Percentiles rank a stretch among this genome's conserved stretches.
These are phyloP conservation scores for Chrysoporthe cubensis DNA, from an alignment of 2,329 filamentous ascomycete genomes.

Conservation along the genomic window DNA sequence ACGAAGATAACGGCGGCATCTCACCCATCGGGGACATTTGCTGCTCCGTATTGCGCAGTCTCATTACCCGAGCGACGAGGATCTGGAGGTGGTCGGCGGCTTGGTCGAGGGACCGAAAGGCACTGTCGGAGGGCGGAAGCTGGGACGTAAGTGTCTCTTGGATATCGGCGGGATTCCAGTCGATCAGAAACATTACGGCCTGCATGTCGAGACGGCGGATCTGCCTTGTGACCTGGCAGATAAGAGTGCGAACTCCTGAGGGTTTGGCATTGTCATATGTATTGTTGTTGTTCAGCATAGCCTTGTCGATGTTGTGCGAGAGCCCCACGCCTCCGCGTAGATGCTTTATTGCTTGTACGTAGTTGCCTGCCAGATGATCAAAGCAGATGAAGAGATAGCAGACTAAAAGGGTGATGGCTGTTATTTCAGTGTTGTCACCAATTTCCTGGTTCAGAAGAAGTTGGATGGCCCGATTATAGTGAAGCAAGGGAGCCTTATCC, in stretches of 20 bases:
- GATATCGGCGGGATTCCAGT: not conserved
- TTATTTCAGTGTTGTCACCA: not conserved
- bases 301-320: not conserved
- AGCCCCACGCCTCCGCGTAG: not conserved
- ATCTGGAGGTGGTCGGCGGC: not conserved
- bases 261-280: not conserved
- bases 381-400: slow-evolving; percentile 1
- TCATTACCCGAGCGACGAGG: not conserved
- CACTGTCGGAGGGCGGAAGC: not conserved
- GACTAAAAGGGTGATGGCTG: not conserved
- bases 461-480: not conserved
- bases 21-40: not conserved
- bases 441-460: not conserved
- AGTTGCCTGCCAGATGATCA: not conserved
- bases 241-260: not conserved
- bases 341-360: not conserved
- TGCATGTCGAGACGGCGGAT: not conserved
- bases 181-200: not conserved
- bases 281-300: not conserved
- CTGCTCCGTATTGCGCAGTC: not conserved
- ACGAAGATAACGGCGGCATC: not conserved
- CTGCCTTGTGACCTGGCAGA: not conserved
- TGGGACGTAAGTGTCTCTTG: not conserved
- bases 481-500: not conserved
- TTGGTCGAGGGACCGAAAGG: not conserved